Percentiles rank a stretch among this genome's conserved stretches.
Evolutionary conservation across 257 asterid species (phyloP).

Genomic region (Cordia subcordata): DNA sequence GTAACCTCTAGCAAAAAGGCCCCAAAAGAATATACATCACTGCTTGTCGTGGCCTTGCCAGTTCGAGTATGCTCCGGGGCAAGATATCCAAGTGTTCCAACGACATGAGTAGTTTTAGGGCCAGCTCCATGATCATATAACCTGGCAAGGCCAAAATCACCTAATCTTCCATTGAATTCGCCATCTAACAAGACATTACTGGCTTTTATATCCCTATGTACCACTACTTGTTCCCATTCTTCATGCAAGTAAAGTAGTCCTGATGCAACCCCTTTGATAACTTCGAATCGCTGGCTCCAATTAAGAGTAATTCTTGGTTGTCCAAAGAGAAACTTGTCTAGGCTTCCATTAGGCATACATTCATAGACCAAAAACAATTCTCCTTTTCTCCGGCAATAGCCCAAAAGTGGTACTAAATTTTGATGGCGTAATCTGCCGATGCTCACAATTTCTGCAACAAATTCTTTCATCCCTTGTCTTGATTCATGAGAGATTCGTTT

Average conservation of each 20-base stretch:
- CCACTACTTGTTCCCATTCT: constrained; percentile 79
- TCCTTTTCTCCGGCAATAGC: constrained; percentile 68
- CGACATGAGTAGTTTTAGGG: constrained; percentile 58
- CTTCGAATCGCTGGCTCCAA: constrained; percentile 61
- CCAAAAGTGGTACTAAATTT: constrained; percentile 64
- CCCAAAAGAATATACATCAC: constrained; percentile 63
- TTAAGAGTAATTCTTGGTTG: constrained; percentile 25
- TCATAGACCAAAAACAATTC: constrained; percentile 66
- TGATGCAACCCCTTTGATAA: constrained; percentile 60
- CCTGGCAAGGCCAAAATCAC: constrained; percentile 81
- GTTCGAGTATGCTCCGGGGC: constrained; percentile 67
- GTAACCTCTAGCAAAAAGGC: constrained; percentile 35
- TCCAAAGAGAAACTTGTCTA: constrained; percentile 42
- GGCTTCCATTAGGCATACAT: constrained; percentile 66
- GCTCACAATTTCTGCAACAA: constrained; percentile 76
- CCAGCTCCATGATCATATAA: constrained; percentile 46
- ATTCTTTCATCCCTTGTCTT: constrained; percentile 61
- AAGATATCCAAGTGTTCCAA: constrained; percentile 66
- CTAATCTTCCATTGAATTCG: constrained; percentile 54
- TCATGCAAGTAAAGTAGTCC: constrained; percentile 73
- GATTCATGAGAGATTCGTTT: constrained; percentile 54
- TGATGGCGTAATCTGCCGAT: constrained; percentile 68
- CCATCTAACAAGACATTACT: constrained; percentile 63
- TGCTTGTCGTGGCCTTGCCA: constrained; percentile 52
- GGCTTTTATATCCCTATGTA: constrained; percentile 71